These are phyloP conservation scores for Apophysomyces elegans DNA, from an alignment of 371 early-diverging fungal genomes.

Conservation along the genomic window DNA sequence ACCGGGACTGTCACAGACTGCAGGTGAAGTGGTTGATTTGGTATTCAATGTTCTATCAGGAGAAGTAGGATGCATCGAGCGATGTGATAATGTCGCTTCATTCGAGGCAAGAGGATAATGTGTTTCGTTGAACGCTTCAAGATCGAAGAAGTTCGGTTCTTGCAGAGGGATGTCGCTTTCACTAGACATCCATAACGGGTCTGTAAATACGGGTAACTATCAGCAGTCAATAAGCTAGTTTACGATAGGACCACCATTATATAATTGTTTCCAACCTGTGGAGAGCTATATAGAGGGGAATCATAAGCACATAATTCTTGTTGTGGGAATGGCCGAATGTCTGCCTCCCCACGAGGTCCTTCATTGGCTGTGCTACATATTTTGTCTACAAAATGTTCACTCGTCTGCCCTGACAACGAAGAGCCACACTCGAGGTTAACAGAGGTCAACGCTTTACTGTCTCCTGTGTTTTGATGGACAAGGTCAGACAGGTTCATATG, in stretches of 20 bases:
- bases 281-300: constrained; percentile 6
- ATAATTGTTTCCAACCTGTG: neutral
- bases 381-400: constrained; percentile 2
- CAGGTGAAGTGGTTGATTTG: constrained; percentile 4
- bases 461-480: constrained; percentile 39
- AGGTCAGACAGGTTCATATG: constrained; percentile 43
- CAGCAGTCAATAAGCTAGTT: constrained; percentile 1
- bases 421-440: constrained; percentile 5
- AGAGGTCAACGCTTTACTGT: constrained; percentile 20
- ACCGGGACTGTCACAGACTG: neutral
- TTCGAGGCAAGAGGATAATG: neutral
- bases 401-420: constrained; percentile 12
- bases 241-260: neutral
- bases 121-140: neutral
- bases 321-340: constrained; percentile 5
- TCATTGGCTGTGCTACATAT: neutral
- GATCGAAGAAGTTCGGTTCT: constrained; percentile 2
- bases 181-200: neutral
- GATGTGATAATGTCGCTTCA: neutral
- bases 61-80: constrained; percentile 2
- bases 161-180: constrained; percentile 1
- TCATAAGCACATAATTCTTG: neutral
- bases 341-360: neutral
- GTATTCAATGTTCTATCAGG: constrained; percentile 8
- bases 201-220: constrained; percentile 5